Conservation (phyloP, 257 asterid genomes). For the Lantana camara region DNA sequence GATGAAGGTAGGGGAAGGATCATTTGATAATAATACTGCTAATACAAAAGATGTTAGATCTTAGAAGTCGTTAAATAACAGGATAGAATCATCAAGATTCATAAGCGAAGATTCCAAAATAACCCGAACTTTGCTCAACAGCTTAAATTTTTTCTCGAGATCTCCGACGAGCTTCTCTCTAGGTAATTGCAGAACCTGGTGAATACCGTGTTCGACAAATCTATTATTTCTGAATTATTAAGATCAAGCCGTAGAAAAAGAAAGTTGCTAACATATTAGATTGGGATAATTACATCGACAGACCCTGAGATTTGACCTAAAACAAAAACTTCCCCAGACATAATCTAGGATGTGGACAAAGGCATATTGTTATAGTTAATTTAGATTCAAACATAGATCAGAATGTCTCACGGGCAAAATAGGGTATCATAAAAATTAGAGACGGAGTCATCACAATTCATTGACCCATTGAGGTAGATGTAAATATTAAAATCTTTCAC, state of each 20-base stretch:
- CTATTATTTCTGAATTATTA: background rate
- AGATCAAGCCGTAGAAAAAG: background rate
- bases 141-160: slow-evolving; percentile 33
- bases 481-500: background rate
- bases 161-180: slow-evolving; percentile 62
- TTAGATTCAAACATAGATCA: too few relatives aligned
- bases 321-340: too few relatives aligned
- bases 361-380: too few relatives aligned
- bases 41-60: background rate
- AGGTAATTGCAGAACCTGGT: slow-evolving; percentile 57
- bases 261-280: too few relatives aligned
- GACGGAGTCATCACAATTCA: too few relatives aligned
- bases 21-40: background rate
- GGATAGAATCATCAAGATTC: slow-evolving; percentile 65
- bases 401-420: too few relatives aligned
- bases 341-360: too few relatives aligned
- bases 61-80: slow-evolving; percentile 72
- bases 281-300: too few relatives aligned
- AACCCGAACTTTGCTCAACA: slow-evolving; percentile 35
- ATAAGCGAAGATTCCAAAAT: slow-evolving; percentile 63
- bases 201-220: background rate
- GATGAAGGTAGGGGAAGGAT: too few relatives aligned
- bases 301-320: background rate
- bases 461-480: too few relatives aligned
- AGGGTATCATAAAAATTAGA: too few relatives aligned